A percentile compares a stretch with the other conserved stretches of the same genome.
phyloP scores from a whole-genome alignment of 805 yeast genomes.

The Candida ponderosae region DNA sequence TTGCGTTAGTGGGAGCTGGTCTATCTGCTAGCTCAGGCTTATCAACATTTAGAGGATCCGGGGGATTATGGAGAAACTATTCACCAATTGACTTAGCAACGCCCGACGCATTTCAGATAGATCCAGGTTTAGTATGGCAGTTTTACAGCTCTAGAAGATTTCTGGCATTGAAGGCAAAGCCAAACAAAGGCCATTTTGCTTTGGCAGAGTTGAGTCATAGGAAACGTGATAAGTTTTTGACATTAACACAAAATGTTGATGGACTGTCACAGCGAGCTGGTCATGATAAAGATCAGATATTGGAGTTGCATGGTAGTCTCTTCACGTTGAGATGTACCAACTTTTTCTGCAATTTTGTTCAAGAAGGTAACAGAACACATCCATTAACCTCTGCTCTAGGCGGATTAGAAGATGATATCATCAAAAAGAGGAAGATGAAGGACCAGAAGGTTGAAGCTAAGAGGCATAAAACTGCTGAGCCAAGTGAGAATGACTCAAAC shows the following conservation, averaged over 20 bases:
- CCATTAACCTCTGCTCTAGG: constrained; percentile 53
- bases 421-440: constrained; percentile 12
- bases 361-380: constrained; percentile 39
- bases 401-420: constrained; percentile 30
- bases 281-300: constrained; percentile 42
- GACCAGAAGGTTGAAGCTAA: constrained; percentile 2
- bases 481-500: constrained; percentile 1
- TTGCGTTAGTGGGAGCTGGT: constrained; percentile 79
- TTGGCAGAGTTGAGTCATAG: constrained; percentile 52
- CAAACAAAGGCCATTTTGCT: constrained; percentile 69
- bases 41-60: constrained; percentile 63
- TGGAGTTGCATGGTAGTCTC: constrained; percentile 75
- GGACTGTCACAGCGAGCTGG: constrained; percentile 63
- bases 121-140: constrained; percentile 89
- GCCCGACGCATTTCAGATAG: constrained; percentile 79
- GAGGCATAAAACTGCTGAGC: constrained; percentile 4
- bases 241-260: constrained; percentile 81
- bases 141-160: constrained; percentile 67
- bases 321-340: constrained; percentile 70
- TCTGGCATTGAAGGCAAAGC: constrained; percentile 56
- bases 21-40: constrained; percentile 72
- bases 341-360: constrained; percentile 60
- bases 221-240: constrained; percentile 36
- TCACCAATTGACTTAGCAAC: constrained; percentile 83
- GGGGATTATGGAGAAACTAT: constrained; percentile 72